Evolutionary conservation across 257 asterid genomes (phyloP).

Genomic region (Nicotiana otophora): DNA sequence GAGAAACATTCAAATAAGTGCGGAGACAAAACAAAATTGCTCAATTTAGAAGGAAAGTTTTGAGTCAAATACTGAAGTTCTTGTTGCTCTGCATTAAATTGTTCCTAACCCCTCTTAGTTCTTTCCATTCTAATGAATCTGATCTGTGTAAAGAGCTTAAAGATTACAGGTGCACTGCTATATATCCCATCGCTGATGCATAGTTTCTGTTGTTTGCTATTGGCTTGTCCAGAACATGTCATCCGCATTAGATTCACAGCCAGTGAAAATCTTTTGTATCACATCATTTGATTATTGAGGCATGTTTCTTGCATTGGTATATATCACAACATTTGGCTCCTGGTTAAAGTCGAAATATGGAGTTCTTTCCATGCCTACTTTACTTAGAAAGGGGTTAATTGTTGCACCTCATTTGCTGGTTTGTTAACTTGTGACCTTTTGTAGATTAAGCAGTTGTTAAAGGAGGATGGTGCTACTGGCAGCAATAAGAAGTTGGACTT

Average conservation of each 20-base stretch:
- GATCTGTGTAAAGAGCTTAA: not conserved
- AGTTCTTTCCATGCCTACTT: not conserved
- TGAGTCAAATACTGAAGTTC: not conserved
- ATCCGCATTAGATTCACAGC: not conserved
- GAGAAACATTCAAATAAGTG: not conserved
- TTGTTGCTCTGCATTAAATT: not conserved
- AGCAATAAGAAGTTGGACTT: slow-evolving; percentile 43
- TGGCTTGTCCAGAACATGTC: not conserved
- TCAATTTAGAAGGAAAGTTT: not conserved
- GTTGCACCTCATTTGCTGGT: not conserved
- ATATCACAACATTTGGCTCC: not conserved
- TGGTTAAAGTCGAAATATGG: not conserved
- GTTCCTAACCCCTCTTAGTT: not conserved
- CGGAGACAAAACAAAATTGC: not conserved
- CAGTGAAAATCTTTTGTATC: not conserved
- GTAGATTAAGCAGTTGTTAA: slow-evolving; percentile 44
- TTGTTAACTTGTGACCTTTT: not conserved
- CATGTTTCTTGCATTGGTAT: not conserved
- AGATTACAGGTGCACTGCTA: too few relatives aligned
- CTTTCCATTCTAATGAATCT: too few relatives aligned
- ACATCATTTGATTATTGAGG: not conserved
- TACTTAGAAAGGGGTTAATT: not conserved
- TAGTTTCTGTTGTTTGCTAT: not conserved
- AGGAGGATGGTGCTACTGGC: slow-evolving; percentile 17
- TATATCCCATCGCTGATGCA: not conserved